Base-by-base conservation (phyloP, 1,284 basidiomycete genomes). In the Quambalaria eucalypti region DNA sequence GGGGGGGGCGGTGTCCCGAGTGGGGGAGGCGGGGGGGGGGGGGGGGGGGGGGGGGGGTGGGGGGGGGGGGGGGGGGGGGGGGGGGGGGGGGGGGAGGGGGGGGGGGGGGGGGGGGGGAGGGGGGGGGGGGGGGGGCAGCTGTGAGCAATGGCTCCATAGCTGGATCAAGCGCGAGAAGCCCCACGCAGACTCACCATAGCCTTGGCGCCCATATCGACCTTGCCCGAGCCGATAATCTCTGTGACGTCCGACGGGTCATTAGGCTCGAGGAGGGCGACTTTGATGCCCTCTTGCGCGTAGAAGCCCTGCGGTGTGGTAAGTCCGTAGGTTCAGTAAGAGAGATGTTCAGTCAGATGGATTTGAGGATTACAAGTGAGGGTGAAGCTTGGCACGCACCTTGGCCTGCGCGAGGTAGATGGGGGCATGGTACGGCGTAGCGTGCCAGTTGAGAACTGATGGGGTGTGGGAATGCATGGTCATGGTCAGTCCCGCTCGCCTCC, bases 221-320 rank as follows among this genome's bases (percentile, higher is more conserved):
- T 72, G 36, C 76, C 76, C 4, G 64, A 66, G 19, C 77, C 77
- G 52, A 78, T 74, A 48, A 69, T 63, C 47, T 69, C 68, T 28
- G 68, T 69, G 14, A 76, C 74, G 52, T 70, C 68, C 7, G 61
- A 64, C 1, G 66, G 66, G 36, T 70, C 66, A 31, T 76, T 75
- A 28, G 76, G 76, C 59, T 76, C 74, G 29, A 78, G 65, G 38
- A 77, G 71, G 38, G 77, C 76, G 8, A 77, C 76, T 48, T 77
- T 68, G 67, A 78, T 71, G 38, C 76, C 76, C 52, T 77, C 72
- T n/a, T 74, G 62, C 0, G 55, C 57, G 42, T 68, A 68, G 50
- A 62, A 62, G 51, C 66, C 65, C 60, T 62, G 48, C 2, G 10
- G 23, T n/a, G 26, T 36, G 28, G 33, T 28, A 42, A 28, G 9